Evolutionary conservation across 2,329 filamentous ascomycete genomes (phyloP).

Genomic region (Colletotrichum endophyticum): DNA sequence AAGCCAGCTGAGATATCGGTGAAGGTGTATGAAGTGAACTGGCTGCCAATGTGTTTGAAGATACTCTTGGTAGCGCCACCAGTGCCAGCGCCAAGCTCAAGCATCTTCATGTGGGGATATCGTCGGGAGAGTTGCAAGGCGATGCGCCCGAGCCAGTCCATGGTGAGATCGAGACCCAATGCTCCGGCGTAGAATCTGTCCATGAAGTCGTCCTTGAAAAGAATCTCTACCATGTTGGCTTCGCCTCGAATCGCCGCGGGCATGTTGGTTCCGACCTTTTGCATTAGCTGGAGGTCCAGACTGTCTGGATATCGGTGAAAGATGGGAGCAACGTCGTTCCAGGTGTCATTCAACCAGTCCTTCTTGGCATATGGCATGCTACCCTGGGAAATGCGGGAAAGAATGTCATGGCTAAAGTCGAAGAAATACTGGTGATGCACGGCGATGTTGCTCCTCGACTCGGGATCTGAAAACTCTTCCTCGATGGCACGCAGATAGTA

Average conservation of each 20-base stretch:
- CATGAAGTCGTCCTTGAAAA: not conserved
- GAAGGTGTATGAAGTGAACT: conserved; percentile 23
- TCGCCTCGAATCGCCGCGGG: not conserved
- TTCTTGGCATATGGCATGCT: not conserved
- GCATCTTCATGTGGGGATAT: conserved; percentile 18
- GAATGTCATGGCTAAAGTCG: not conserved
- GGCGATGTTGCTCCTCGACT: not conserved
- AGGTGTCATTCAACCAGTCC: not conserved
- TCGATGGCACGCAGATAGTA: not conserved
- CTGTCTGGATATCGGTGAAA: not conserved
- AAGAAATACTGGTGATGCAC: not conserved
- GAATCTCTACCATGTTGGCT: not conserved
- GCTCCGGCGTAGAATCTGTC: not conserved
- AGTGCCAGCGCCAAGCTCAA: conserved; percentile 47
- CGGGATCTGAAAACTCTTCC: not conserved
- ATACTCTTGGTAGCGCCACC: conserved; percentile 30
- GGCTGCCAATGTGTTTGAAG: conserved; percentile 11
- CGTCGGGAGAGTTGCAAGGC: not conserved
- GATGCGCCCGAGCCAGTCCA: not conserved
- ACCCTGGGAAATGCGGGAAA: not conserved
- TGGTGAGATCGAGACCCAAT: not conserved
- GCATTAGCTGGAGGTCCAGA: not conserved
- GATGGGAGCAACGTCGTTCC: not conserved
- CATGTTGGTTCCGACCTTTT: not conserved
- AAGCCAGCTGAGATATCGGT: conserved; percentile 25